Evolutionary conservation across 2,329 filamentous ascomycete species (phyloP), one percentile per base, ranked within the genome.

Genomic region (Cercospora zeina): DNA sequence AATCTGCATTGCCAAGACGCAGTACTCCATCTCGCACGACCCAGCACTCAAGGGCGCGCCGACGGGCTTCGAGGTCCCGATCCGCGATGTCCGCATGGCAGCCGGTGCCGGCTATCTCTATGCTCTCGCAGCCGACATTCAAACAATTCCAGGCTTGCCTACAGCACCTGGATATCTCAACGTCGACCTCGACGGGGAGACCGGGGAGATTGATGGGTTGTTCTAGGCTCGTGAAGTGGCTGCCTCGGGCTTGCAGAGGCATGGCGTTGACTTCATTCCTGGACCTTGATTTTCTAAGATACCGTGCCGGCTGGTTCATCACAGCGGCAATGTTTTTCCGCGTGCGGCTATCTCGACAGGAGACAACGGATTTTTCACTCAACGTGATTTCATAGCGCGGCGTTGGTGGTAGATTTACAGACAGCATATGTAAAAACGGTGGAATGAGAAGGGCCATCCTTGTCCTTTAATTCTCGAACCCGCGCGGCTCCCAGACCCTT

Each of bases 1-100:
- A 36, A 96, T 97, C 73, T 99, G 95, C 77, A 86, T 97, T 68
- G 95, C 95, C 65, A 99, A 99, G 87, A 99, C 95, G 13, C 95
- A 99, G 78, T 99, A 99, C 81, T 96, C 91, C 34, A 83, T 99
- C 54, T 95, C 89, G 62, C 93, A 97, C 77, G 92, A 99, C 76
- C 89, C 93, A 2, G 87, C 90, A 10, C 83, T 97, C 71, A 99
- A 99, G 85, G 95, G 95, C 65, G 95, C 95, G 8, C 95, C 95
- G 24, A 90, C 88, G 3, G 95, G 93, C 62, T 99, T 97, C 78
- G 96, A 91, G 0, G 87, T 99, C 5, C 95, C 95, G 1, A 96
- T 99, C 70, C 83, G 93, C 63, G 95, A 99, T 74, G 93, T 99
- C 39, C 84, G 93, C 65, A 87, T 99, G 83, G 95, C 95, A 30